phyloP scores from a whole-genome alignment of 345 rosid genomes.

The Anastatica hierochuntica region DNA sequence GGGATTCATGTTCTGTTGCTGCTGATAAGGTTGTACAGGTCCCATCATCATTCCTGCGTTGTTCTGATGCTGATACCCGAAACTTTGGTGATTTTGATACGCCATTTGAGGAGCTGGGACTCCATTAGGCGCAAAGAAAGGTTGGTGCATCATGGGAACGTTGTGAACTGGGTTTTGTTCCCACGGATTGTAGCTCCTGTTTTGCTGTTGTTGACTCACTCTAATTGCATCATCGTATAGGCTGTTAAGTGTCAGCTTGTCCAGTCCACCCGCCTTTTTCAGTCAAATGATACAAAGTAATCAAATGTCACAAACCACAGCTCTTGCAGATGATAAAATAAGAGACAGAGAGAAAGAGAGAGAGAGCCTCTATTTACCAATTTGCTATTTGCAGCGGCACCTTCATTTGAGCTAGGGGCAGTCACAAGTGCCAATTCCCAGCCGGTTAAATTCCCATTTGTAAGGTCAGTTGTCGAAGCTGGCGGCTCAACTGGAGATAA shows the following conservation, averaged over 20 bases:
- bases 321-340: neutral
- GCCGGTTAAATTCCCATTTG: conserved; percentile 47
- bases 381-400: conserved; percentile 57
- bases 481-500: conserved; percentile 53
- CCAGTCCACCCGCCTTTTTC: conserved; percentile 97
- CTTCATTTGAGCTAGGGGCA: conserved; percentile 80
- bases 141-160: conserved; percentile 42
- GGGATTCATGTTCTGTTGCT: conserved; percentile 19
- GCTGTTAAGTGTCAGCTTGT: conserved; percentile 87
- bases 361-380: conserved; percentile 36
- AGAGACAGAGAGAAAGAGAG: neutral
- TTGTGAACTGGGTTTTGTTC: conserved; percentile 45
- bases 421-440: conserved; percentile 96
- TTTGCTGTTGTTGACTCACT: conserved; percentile 50
- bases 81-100: conserved; percentile 20
- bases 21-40: conserved; percentile 17
- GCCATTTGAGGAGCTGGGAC: conserved; percentile 18
- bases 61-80: conserved; percentile 32
- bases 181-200: conserved; percentile 78
- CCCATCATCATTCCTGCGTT: conserved; percentile 63
- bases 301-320: neutral
- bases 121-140: too few relatives aligned
- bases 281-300: neutral
- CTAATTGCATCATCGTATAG: conserved; percentile 90
- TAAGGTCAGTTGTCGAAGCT: conserved; percentile 30